These are phyloP conservation scores for Hypoxylon crocopeplum DNA, from an alignment of 495 filamentous ascomycete species.

Conservation along the genomic window DNA sequence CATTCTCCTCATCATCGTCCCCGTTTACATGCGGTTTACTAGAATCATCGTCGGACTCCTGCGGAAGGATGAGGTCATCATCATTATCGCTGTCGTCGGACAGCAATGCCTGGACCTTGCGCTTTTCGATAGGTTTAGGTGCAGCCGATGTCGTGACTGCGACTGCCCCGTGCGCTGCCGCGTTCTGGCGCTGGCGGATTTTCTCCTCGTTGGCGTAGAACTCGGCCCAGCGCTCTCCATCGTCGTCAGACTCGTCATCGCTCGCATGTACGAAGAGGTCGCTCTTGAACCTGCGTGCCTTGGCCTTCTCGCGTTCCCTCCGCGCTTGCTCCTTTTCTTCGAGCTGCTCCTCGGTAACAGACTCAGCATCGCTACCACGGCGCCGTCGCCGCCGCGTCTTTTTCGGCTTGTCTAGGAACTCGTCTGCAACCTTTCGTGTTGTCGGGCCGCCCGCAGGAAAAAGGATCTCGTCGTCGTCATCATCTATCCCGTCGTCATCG, in stretches of 20 bases:
- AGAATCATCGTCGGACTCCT: constrained; percentile 32
- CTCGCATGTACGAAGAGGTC: constrained; percentile 77
- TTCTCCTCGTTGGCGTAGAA: constrained; percentile 67
- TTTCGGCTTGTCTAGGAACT: constrained; percentile 54
- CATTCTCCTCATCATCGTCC: constrained; percentile 35
- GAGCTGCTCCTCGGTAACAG: constrained; percentile 46
- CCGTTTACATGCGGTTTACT: constrained; percentile 16
- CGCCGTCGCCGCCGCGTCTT: constrained; percentile 51
- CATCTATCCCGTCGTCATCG: constrained; percentile 62
- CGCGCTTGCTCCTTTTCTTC: constrained; percentile 56
- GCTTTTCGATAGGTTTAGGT: constrained; percentile 26
- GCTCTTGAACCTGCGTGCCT: constrained; percentile 81
- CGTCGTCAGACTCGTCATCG: constrained; percentile 80
- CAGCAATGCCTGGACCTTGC: constrained; percentile 30
- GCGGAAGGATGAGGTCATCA: constrained; percentile 38
- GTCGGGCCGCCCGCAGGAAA: constrained; percentile 77
- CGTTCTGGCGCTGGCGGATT: constrained; percentile 55
- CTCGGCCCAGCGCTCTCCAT: constrained; percentile 64
- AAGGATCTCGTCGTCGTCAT: constrained; percentile 61
- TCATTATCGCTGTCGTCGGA: constrained; percentile 40
- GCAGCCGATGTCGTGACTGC: constrained; percentile 20
- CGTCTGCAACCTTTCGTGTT: constrained; percentile 54
- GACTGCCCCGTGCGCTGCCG: constrained; percentile 25
- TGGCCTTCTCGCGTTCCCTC: constrained; percentile 66
- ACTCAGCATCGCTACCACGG: constrained; percentile 56